A percentile compares a stretch with the other conserved stretches of the same genome.
phyloP scores from a whole-genome alignment of 2,329 filamentous ascomycete species.

The Tolypocladium guangdongense region DNA sequence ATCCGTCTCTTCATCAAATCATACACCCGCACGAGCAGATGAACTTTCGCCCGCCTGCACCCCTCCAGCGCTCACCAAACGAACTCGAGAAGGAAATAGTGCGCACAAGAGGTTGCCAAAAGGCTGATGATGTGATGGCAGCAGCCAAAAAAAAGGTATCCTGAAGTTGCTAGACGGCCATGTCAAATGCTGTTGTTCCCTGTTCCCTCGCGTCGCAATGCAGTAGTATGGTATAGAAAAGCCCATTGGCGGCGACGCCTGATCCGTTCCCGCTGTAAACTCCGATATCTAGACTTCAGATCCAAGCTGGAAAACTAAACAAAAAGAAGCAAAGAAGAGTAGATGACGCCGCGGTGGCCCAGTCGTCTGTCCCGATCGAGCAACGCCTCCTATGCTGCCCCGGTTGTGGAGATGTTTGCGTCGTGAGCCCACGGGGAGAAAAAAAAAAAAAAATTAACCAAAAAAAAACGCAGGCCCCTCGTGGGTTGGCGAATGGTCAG shows the following conservation, averaged over 20 bases:
- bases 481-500: not conserved
- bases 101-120: not conserved
- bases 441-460: no score
- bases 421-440: not conserved
- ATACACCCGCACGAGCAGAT: not conserved
- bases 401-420: not conserved
- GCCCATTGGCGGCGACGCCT: not conserved
- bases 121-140: not conserved
- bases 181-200: not conserved
- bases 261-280: not conserved
- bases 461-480: no score
- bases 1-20: not conserved
- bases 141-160: not conserved
- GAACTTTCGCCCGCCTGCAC: no score
- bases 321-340: not conserved
- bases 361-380: no score
- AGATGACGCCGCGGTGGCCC: not conserved
- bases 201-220: not conserved
- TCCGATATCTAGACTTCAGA: not conserved
- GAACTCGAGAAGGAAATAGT: not conserved
- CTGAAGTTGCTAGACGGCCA: not conserved
- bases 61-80: not conserved
- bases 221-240: not conserved
- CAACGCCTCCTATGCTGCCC: no score
- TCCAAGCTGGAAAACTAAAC: not conserved